Evolutionary conservation across 1,284 basidiomycete species (phyloP).

Genomic region (Sphaerobolus stellatus): DNA sequence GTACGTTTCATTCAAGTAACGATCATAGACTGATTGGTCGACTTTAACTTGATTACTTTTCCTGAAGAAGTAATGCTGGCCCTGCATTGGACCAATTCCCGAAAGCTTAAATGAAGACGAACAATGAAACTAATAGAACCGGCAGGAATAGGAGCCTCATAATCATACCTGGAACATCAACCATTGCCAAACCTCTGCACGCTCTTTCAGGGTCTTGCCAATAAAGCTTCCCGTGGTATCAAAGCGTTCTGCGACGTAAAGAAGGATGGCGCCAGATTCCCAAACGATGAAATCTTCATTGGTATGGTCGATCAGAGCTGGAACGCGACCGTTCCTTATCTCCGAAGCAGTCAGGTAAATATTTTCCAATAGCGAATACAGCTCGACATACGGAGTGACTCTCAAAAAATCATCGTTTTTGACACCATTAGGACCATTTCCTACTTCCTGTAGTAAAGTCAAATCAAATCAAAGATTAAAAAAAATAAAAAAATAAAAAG

Average conservation of each 20-base stretch:
- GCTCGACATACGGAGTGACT: not conserved
- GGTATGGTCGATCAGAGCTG: slow-evolving; percentile 26
- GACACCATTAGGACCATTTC: not conserved
- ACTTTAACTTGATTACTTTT: slow-evolving; percentile 21
- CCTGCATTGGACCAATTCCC: slow-evolving; percentile 6
- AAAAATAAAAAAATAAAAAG: not conserved
- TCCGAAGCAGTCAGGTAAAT: not conserved
- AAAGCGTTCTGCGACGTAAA: slow-evolving; percentile 24
- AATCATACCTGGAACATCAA: slow-evolving; percentile 16
- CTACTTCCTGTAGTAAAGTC: not conserved
- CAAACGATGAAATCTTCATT: slow-evolving; percentile 26
- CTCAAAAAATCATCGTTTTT: not conserved
- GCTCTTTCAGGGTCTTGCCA: slow-evolving; percentile 15
- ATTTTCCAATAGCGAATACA: not conserved
- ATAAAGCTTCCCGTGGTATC: slow-evolving; percentile 21
- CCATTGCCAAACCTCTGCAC: slow-evolving; percentile 12
- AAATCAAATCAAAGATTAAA: too few species aligned
- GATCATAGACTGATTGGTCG: slow-evolving; percentile 27
- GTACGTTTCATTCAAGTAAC: slow-evolving; percentile 31
- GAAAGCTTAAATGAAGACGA: slow-evolving; percentile 2
- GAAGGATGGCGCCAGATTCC: slow-evolving; percentile 26
- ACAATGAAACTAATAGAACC: not conserved
- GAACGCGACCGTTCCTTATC: slow-evolving; percentile 16
- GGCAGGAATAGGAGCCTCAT: too few species aligned
- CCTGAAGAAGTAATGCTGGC: slow-evolving; percentile 26